phyloP scores from a whole-genome alignment of 176 grass and related monocot genomes.

The Puya raimondii region DNA sequence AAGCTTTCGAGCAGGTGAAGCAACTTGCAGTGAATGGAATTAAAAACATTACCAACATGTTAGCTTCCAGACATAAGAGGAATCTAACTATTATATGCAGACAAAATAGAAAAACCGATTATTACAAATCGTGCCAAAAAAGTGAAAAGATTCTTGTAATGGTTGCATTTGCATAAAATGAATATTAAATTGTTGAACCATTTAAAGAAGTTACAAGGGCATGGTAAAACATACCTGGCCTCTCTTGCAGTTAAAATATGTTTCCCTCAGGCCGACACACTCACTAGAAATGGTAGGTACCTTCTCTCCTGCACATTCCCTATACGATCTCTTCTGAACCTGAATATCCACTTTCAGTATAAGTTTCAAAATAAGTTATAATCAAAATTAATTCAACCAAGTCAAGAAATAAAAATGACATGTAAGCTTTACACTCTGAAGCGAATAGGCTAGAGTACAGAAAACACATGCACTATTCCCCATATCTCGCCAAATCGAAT shows the following conservation, averaged over 20 bases:
- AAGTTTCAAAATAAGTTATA: not conserved
- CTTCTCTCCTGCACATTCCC: conserved; percentile 92
- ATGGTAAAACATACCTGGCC: conserved; percentile 58
- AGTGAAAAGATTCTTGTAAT: not conserved
- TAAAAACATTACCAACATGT: no score
- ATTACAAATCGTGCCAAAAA: no score
- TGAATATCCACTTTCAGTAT: conserved; percentile 20
- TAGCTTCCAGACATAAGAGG: no score
- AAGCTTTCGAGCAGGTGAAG: no score
- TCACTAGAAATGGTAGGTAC: conserved; percentile 73
- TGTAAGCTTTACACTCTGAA: no score
- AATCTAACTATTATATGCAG: no score
- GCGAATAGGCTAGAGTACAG: no score
- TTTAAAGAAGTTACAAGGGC: conserved; percentile 7
- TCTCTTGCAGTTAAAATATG: conserved; percentile 98
- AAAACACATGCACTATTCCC: no score
- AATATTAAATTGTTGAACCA: not conserved
- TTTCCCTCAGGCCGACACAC: conserved; percentile 90
- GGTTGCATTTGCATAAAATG: not conserved
- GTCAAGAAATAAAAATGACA: no score
- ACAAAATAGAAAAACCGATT: not conserved
- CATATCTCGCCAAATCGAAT: no score
- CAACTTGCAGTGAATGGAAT: no score
- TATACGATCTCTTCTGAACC: conserved; percentile 83
- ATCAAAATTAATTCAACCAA: not conserved